These are phyloP conservation scores for Dothideomycetes sp. DNA, from an alignment of 2,329 filamentous ascomycete species.

Conservation along the genomic window DNA sequence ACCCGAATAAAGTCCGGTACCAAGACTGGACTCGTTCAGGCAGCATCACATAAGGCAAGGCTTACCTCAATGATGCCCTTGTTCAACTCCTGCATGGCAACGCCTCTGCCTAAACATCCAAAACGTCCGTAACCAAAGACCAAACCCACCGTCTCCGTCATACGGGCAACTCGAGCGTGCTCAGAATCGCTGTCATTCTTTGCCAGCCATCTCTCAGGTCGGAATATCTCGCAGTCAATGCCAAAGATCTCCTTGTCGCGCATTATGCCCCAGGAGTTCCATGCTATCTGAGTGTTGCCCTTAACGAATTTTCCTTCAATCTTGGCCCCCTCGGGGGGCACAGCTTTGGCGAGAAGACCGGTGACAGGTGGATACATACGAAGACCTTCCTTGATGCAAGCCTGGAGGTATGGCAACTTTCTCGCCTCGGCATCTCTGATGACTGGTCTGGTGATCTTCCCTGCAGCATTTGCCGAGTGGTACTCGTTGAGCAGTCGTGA, in stretches of 20 bases:
- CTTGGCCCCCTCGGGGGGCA: constrained; percentile 21
- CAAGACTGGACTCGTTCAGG: neutral
- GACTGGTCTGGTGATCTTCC: constrained; percentile 30
- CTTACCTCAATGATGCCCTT: constrained; percentile 27
- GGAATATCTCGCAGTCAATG: constrained; percentile 24
- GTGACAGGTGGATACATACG: constrained; percentile 34
- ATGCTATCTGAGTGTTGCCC: constrained; percentile 25
- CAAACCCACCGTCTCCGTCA: constrained; percentile 25
- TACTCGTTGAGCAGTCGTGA: constrained; percentile 37
- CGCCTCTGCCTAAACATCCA: constrained; percentile 25
- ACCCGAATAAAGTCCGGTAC: neutral
- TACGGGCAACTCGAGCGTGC: constrained; percentile 16
- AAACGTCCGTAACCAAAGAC: constrained; percentile 26
- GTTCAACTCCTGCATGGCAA: constrained; percentile 28
- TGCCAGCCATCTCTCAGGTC: constrained; percentile 27
- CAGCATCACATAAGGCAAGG: neutral
- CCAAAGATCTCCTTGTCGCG: constrained; percentile 25
- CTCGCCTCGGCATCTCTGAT: constrained; percentile 38
- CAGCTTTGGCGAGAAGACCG: constrained; percentile 25
- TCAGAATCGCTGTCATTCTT: constrained; percentile 18
- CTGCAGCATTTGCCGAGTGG: constrained; percentile 25
- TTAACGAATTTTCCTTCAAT: constrained; percentile 26
- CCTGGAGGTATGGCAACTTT: constrained; percentile 32
- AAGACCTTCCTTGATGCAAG: constrained; percentile 37
- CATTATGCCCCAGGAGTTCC: constrained; percentile 28